Evolutionary conservation across 352 stramenopile genomes (phyloP).

Genomic region (Phytophthora ohioensis): DNA sequence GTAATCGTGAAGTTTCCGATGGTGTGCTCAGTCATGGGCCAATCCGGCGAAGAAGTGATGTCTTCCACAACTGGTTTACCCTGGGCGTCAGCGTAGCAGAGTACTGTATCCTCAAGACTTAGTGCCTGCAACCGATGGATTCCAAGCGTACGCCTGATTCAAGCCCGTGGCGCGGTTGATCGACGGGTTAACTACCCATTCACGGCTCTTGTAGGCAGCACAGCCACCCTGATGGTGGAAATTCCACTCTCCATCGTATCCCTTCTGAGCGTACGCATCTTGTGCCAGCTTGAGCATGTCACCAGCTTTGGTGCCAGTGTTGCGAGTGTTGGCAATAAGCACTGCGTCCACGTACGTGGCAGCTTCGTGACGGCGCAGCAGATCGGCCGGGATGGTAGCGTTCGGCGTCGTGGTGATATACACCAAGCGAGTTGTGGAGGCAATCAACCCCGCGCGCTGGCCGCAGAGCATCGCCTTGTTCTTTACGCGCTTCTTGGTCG

Average conservation of each 20-base stretch:
- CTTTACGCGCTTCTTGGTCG: conserved; percentile 73
- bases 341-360: conserved; percentile 77
- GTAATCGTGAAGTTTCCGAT: conserved; percentile 57
- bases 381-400: conserved; percentile 43
- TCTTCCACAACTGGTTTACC: conserved; percentile 54
- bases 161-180: conserved; percentile 45
- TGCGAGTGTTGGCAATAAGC: conserved; percentile 52
- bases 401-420: conserved; percentile 61
- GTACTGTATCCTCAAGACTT: conserved; percentile 78
- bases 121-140: conserved; percentile 73
- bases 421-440: conserved; percentile 71
- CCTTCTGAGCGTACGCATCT: conserved; percentile 60
- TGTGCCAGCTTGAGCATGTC: conserved; percentile 69
- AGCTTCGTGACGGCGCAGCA: conserved; percentile 66
- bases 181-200: conserved; percentile 72
- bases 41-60: conserved; percentile 59
- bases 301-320: conserved; percentile 39
- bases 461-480: conserved; percentile 84
- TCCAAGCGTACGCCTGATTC: conserved; percentile 77
- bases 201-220: conserved; percentile 73
- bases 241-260: conserved; percentile 71
- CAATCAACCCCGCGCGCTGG: conserved; percentile 66
- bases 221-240: conserved; percentile 74
- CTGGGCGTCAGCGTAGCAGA: conserved; percentile 42
- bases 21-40: conserved; percentile 63